Conservation (phyloP, 2,329 filamentous ascomycete genomes). For the Epichloe brachyelytri region DNA sequence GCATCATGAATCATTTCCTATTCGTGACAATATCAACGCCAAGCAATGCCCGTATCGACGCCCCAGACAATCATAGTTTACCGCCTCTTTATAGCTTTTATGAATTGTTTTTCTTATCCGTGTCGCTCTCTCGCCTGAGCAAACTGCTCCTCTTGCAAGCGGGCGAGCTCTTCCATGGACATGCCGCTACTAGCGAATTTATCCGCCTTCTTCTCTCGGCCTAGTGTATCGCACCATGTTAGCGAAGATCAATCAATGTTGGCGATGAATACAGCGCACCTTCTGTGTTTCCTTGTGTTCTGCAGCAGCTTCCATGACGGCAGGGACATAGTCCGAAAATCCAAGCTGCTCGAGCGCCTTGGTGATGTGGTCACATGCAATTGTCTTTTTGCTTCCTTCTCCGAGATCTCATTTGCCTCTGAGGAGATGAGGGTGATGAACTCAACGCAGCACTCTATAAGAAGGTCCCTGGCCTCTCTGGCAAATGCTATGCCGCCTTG, state of each 20-base stretch:
- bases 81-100: neutral
- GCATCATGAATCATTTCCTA: neutral
- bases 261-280: constrained; percentile 36
- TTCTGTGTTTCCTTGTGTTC: constrained; percentile 91
- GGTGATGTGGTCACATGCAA: constrained; percentile 94
- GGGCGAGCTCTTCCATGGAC: constrained; percentile 77
- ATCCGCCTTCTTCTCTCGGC: constrained; percentile 90
- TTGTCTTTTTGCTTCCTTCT: constrained; percentile 99
- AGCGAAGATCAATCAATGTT: constrained; percentile 35
- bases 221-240: constrained; percentile 28
- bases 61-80: constrained; percentile 6
- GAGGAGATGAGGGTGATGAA: constrained; percentile 98
- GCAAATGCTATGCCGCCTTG: constrained; percentile 71
- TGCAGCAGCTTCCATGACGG: constrained; percentile 73
- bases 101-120: constrained; percentile 4
- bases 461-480: constrained; percentile 84
- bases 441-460: constrained; percentile 98
- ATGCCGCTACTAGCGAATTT: constrained; percentile 93
- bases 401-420: constrained; percentile 96
- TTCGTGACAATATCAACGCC: constrained; percentile 15
- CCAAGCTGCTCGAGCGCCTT: constrained; percentile 86
- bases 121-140: constrained; percentile 47
- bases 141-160: constrained; percentile 86
- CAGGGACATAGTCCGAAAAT: constrained; percentile 82
- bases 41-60: constrained; percentile 21